These are phyloP conservation scores for Aspergillus clavatus DNA, from an alignment of 2,329 filamentous ascomycete species.

Conservation along the genomic window DNA sequence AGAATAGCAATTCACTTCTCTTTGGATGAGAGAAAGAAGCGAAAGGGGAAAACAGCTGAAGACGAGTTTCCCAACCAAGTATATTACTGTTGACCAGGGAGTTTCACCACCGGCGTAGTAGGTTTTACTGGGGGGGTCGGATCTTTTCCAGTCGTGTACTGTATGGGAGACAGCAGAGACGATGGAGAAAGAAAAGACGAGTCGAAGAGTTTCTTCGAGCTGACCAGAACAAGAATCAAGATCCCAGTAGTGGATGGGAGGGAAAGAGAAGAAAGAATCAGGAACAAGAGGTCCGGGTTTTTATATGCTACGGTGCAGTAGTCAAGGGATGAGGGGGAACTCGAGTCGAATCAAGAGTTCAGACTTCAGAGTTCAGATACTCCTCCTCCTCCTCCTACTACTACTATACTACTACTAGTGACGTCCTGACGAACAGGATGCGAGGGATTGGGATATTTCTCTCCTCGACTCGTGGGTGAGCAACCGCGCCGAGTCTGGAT, in stretches of 20 bases:
- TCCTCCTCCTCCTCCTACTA: too few relatives aligned
- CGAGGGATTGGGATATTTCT: too few relatives aligned
- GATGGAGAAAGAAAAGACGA: not conserved
- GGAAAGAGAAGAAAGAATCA: not conserved
- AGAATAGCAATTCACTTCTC: conserved; percentile 3
- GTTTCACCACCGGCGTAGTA: conserved; percentile 19
- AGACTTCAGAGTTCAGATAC: too few relatives aligned
- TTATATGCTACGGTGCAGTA: not conserved
- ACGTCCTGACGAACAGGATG: too few relatives aligned
- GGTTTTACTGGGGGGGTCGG: conserved; percentile 1
- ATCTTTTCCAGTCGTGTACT: not conserved
- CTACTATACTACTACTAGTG: too few relatives aligned
- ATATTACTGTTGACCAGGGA: conserved; percentile 16
- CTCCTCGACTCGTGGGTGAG: too few relatives aligned
- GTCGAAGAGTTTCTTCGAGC: not conserved
- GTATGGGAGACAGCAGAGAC: not conserved
- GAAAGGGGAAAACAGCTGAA: too few relatives aligned
- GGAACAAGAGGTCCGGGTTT: not conserved
- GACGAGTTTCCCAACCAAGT: too few relatives aligned
- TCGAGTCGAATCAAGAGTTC: too few relatives aligned
- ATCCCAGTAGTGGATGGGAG: too few relatives aligned
- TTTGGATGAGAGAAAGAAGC: not conserved
- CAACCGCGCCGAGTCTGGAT: too few relatives aligned
- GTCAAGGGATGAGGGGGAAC: not conserved
- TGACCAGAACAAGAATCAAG: too few relatives aligned